A percentile compares a stretch with the other conserved stretches of the same genome.
Conservation (phyloP, 192 early-diverging fungal genomes). For the Tieghemiomyces parasiticus region DNA sequence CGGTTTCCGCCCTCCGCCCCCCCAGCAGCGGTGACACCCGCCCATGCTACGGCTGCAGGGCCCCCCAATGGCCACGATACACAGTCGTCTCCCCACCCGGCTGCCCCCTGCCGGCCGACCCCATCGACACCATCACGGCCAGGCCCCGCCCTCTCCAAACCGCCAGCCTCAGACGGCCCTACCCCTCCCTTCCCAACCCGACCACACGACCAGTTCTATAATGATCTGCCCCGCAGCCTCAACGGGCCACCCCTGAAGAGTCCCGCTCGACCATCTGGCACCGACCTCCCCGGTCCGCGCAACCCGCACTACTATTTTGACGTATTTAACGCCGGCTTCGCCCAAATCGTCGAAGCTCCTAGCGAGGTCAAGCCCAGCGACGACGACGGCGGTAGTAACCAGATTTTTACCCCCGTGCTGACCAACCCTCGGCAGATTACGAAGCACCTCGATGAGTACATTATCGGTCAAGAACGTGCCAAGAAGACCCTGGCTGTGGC, state of each 20-base stretch:
- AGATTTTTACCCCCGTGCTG: not conserved
- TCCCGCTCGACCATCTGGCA: not conserved
- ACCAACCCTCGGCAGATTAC: conserved; percentile 34
- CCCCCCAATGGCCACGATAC: too few species aligned
- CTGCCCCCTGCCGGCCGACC: too few species aligned
- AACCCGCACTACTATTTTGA: conserved; percentile 9
- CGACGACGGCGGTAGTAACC: not conserved
- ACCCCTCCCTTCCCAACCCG: too few species aligned
- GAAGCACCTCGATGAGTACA: conserved; percentile 67
- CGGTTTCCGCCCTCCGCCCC: too few species aligned
- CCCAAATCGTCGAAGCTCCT: conserved; percentile 6
- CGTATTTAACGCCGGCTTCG: conserved; percentile 1
- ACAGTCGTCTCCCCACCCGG: too few species aligned
- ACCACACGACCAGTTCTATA: not conserved
- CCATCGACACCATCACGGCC: too few species aligned
- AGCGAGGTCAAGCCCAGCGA: not conserved
- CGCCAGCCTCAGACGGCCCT: too few species aligned
- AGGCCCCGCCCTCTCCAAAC: too few species aligned
- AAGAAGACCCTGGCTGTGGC: conserved; percentile 75
- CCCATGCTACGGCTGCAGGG: too few species aligned
- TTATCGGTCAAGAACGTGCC: conserved; percentile 72
- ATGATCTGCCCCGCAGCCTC: conserved; percentile 5
- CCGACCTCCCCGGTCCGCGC: not conserved
- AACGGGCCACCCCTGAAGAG: conserved; percentile 1
- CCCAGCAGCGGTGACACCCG: too few species aligned